Evolutionary conservation across 2,329 filamentous ascomycete genomes (phyloP), one percentile per base, ranked within the genome.

Genomic region (Trichophyton schoenleinii): DNA sequence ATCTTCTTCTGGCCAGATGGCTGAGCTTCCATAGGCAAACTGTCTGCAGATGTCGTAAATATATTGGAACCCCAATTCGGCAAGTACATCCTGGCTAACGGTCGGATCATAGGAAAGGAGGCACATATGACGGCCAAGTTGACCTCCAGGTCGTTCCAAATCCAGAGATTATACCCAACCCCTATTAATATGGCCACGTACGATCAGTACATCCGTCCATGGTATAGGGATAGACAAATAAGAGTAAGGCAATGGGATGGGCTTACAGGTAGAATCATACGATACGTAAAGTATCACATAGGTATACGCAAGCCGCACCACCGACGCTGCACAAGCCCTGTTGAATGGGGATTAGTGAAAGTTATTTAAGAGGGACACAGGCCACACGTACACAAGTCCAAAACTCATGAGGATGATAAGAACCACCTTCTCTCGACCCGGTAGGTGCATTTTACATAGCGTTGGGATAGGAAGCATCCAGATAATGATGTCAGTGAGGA

Each of bases 51-150:
- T 20, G 52, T 13, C 7, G 13, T 55, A 13, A 55, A 55, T n/a
- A 55, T 36, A 7, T 36, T 62, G 55, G 59, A 46, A 3, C 59
- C 60, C 44, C 58, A 49, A 46, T 41, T 41, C 5, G 64, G 60
- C 11, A 66, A 46, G 48, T 63, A 64, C 55, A 59, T 63, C 31
- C 44, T 60, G 15, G 60, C 63, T 25, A 65, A 62, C 1, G 65
- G 65, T 2, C 65, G 61, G 36, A 68, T 60, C n/a, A 62, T 63
- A 11, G 66, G 66, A 20, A 65, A 20, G 13, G 64, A 67, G 9
- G 66, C 66, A 60, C 66, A 68, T 4, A 67, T 68, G 22, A 67
- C 63, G n/a, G 64, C 64, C 13, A 68, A 55, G 52, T 68, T 66
- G 22, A 64, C 63, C 49, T 68, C 66, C 41, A 68, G 31, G 7